Percentiles rank a stretch among this genome's conserved stretches.
Conservation (phyloP, 1,284 basidiomycete genomes). For the Ganoderma resinaceum region DNA sequence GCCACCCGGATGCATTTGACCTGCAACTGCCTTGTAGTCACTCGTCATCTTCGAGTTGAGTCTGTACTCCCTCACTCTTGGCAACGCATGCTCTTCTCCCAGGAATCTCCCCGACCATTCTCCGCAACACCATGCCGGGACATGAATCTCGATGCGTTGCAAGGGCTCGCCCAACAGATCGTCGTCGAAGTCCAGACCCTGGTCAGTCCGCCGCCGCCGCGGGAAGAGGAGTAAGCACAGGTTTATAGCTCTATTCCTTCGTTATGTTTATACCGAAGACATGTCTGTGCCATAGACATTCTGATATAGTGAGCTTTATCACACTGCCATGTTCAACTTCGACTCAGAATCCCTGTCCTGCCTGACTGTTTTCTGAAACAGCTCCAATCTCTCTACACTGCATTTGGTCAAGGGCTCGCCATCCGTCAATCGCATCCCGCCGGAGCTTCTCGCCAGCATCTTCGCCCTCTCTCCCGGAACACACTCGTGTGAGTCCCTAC, state of each 20-base stretch:
- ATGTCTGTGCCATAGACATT: background rate
- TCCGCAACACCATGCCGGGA: background rate
- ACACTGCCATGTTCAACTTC: background rate
- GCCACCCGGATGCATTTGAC: no score
- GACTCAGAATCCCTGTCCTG: background rate
- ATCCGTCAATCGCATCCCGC: slow-evolving; percentile 13
- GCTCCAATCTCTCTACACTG: background rate
- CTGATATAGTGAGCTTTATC: background rate
- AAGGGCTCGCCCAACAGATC: background rate
- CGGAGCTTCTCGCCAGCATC: slow-evolving; percentile 5
- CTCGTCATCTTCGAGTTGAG: background rate
- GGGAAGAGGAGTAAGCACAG: background rate
- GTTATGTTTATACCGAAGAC: background rate
- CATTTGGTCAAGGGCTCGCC: background rate
- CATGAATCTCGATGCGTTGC: background rate
- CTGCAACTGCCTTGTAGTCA: background rate
- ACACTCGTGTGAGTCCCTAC: background rate
- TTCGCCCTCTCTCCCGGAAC: background rate
- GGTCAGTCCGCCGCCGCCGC: background rate
- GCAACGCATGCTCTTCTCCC: background rate
- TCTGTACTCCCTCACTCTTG: background rate
- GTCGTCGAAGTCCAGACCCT: background rate
- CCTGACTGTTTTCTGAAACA: background rate
- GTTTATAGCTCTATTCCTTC: background rate
- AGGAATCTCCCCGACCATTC: background rate